phyloP scores from a whole-genome alignment of 2,329 filamentous ascomycete species.

The Aspergillus pseudoviridinutans region DNA sequence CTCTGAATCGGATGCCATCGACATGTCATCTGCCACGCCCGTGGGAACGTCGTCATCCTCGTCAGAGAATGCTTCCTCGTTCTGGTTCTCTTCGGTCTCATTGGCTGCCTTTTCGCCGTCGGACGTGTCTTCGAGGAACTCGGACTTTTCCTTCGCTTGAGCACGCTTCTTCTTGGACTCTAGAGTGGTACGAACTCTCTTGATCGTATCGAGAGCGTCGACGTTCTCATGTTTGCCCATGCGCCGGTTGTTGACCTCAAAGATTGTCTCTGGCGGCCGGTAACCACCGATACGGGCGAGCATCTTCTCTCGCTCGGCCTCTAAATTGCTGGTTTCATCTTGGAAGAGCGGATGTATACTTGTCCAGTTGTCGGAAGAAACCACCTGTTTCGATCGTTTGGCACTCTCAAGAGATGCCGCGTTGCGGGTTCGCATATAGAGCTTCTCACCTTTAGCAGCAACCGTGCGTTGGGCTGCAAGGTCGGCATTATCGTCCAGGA shows the following conservation, averaged over 20 bases:
- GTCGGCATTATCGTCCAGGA: conserved; percentile 71
- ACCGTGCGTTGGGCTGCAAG: conserved; percentile 67
- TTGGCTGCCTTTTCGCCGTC: conserved; percentile 15
- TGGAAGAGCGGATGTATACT: conserved; percentile 79
- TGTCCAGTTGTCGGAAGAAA: conserved; percentile 65
- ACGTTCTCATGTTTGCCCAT: conserved; percentile 68
- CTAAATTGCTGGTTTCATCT: conserved; percentile 57
- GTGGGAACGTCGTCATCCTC: conserved; percentile 40
- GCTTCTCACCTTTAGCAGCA: conserved; percentile 81
- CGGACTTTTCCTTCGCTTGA: conserved; percentile 24
- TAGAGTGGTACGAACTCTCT: conserved; percentile 40
- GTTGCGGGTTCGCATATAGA: conserved; percentile 86
- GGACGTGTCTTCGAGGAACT: conserved; percentile 16
- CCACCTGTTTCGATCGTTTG: conserved; percentile 76
- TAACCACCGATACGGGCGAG: conserved; percentile 84
- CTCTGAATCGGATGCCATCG: conserved; percentile 58
- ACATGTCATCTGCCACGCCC: conserved; percentile 47
- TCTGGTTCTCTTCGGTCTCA: conserved; percentile 27
- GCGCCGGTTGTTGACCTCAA: conserved; percentile 79
- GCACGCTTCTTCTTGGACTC: conserved; percentile 41
- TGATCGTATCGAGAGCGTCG: conserved; percentile 55
- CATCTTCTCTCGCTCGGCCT: conserved; percentile 77
- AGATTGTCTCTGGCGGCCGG: conserved; percentile 90
- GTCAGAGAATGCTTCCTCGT: conserved; percentile 34
- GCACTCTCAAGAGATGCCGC: conserved; percentile 87